Evolutionary conservation across 2,329 filamentous ascomycete genomes (phyloP), one percentile per base, ranked within the genome.

Genomic region (Periconia sp.): DNA sequence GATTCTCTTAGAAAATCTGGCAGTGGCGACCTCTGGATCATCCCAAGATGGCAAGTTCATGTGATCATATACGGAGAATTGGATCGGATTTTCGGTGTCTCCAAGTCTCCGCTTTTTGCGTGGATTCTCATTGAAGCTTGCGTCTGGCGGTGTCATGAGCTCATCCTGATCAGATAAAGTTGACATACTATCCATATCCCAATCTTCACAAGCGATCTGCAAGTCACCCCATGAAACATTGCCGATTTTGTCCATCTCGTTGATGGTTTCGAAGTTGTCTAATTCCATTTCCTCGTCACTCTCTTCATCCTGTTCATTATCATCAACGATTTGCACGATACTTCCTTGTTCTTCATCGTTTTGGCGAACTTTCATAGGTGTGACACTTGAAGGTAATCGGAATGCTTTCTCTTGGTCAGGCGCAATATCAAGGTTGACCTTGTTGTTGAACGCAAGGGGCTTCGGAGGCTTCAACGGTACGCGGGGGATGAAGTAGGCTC

Each of bases 331-430:
- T 23, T 73, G 59, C 17, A 84, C 77, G 20, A 86, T 73, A 23
- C 82, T 82, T 54, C 85, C 80, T 45, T 85, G 82, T 43, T 85
- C 82, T 19, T 70, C 66, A 11, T 80, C 70, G n/a, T 68, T 59
- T 50, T 80, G 77, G 8, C 77, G 73, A 27, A 77, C 74, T 60
- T 83, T 81, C 40, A 79, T 77, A 15, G 72, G 61, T 20, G 60
- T 56, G 1, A 82, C 80, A 23, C 85, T 81, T 0, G 86, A 86
- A n/a, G 70, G 68, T 31, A 93, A 84, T 52, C 87, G 86, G 71
- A 97, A 99, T 23, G 83, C 81, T 63, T 92, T 91, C 72, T 96
- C 91, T 61, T 96, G 90, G 64, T 97, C 94, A 45, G 85, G 82
- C 2, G 90, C 89, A 33, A 97, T 79, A 56, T 99, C 94, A 14